Evolutionary conservation across 1,139 yeast species (phyloP).

Genomic region (Taphrina wiesneri): DNA sequence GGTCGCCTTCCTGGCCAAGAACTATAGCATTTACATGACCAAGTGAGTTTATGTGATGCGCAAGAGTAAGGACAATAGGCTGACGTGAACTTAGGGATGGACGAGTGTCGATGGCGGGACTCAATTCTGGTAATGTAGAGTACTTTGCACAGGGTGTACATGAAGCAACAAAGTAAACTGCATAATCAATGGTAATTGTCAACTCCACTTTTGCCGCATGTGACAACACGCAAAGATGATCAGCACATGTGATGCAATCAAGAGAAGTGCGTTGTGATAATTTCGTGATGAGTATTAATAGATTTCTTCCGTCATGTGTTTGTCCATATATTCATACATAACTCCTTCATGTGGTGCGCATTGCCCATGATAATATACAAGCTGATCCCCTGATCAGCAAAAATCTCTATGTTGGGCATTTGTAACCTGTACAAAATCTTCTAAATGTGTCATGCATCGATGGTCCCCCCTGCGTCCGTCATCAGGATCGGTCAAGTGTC

Average conservation of each 20-base stretch:
- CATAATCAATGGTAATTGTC: neutral
- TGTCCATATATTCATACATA: neutral
- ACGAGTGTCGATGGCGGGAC: slow-evolving; percentile 91
- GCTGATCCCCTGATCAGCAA: neutral
- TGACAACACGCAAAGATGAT: no score
- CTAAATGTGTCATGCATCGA: neutral
- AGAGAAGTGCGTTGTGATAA: no score
- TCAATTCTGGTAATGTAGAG: slow-evolving; percentile 75
- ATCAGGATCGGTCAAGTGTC: neutral
- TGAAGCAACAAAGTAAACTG: slow-evolving; percentile 51
- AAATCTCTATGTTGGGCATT: neutral
- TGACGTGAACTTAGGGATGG: slow-evolving; percentile 56
- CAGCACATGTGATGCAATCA: no score
- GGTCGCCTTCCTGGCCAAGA: slow-evolving; percentile 73
- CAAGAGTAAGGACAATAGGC: no score
- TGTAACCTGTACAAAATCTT: neutral
- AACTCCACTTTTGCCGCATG: no score
- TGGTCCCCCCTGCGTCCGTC: neutral
- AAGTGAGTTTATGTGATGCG: neutral
- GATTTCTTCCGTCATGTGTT: neutral
- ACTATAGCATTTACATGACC: slow-evolving; percentile 69
- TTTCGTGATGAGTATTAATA: no score
- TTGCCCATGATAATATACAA: neutral
- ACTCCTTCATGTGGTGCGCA: neutral
- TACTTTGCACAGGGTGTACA: slow-evolving; percentile 81